Conservation (phyloP, 352 stramenopile genomes). For the Pythium volutum region DNA sequence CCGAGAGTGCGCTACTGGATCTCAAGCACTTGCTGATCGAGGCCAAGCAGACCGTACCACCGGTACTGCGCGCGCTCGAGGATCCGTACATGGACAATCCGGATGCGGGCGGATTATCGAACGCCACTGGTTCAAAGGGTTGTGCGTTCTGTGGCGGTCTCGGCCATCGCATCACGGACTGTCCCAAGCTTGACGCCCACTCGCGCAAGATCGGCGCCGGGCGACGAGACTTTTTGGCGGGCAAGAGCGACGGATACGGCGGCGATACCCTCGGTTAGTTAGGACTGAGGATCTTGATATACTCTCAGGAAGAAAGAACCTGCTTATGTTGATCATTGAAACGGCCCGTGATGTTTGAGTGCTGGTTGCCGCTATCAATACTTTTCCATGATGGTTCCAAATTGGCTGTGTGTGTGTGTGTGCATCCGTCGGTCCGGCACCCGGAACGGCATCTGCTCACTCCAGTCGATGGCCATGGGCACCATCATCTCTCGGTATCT, state of each 20-base stretch:
- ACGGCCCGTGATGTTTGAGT: neutral
- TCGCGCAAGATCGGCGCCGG: slow-evolving; percentile 93
- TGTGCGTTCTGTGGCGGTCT: slow-evolving; percentile 99
- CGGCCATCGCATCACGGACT: slow-evolving; percentile 98
- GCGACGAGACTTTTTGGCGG: slow-evolving; percentile 93
- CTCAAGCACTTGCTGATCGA: slow-evolving; percentile 98
- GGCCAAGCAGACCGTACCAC: slow-evolving; percentile 97
- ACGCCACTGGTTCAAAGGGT: slow-evolving; percentile 86
- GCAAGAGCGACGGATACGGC: slow-evolving; percentile 91
- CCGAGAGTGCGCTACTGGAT: slow-evolving; percentile 96
- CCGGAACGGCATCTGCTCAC: neutral
- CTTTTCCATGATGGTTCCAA: neutral
- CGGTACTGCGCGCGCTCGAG: slow-evolving; percentile 96
- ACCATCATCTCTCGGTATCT: slow-evolving; percentile 63
- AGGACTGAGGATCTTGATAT: neutral
- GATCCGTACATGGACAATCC: slow-evolving; percentile 93
- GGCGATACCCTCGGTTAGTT: slow-evolving; percentile 87
- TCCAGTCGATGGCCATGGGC: slow-evolving; percentile 58
- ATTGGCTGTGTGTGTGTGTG: too few species aligned
- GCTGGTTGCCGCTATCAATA: neutral
- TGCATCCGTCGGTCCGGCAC: neutral
- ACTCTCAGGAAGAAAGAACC: neutral
- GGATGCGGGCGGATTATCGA: slow-evolving; percentile 39
- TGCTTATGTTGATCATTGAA: slow-evolving; percentile 10
- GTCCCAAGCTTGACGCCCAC: slow-evolving; percentile 98